A percentile compares a stretch with the other conserved stretches of the same genome.
These are phyloP conservation scores for Neurospora sp. DNA, from an alignment of 495 filamentous ascomycete species.

Conservation along the genomic window DNA sequence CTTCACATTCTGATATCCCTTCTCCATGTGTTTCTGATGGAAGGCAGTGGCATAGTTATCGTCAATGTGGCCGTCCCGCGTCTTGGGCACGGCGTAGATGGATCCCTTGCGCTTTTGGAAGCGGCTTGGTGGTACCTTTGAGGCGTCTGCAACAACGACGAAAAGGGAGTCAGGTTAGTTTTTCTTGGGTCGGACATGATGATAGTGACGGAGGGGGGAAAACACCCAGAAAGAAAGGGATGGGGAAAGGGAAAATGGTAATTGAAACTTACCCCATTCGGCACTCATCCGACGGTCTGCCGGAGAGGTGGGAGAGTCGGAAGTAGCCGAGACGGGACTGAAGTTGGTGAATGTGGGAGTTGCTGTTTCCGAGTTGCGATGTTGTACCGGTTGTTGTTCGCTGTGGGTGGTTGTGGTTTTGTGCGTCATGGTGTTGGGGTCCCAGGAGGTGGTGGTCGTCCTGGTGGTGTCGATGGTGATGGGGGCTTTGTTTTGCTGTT, in stretches of 20 bases:
- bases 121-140: constrained; percentile 49
- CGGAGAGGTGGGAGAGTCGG: neutral
- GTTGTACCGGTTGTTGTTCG: neutral
- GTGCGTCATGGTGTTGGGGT: neutral
- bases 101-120: constrained; percentile 57
- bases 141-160: constrained; percentile 32
- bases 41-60: constrained; percentile 34
- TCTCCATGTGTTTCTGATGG: constrained; percentile 31
- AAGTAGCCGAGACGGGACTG: neutral
- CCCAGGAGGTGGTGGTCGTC: neutral
- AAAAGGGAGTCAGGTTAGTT: constrained; percentile 5
- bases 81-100: constrained; percentile 48
- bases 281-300: constrained; percentile 16
- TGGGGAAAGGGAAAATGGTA: neutral
- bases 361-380: neutral
- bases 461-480: neutral
- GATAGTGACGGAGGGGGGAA: neutral
- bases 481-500: neutral
- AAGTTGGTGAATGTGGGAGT: neutral
- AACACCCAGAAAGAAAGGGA: neutral
- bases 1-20: constrained; percentile 9
- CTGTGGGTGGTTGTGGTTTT: neutral
- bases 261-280: constrained; percentile 33
- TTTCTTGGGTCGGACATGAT: neutral
- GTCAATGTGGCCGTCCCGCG: constrained; percentile 48